Evolutionary conservation across 116 monocot genomes (phyloP), one percentile per base, ranked within the genome.

Genomic region (Phalaenopsis hybrid): DNA sequence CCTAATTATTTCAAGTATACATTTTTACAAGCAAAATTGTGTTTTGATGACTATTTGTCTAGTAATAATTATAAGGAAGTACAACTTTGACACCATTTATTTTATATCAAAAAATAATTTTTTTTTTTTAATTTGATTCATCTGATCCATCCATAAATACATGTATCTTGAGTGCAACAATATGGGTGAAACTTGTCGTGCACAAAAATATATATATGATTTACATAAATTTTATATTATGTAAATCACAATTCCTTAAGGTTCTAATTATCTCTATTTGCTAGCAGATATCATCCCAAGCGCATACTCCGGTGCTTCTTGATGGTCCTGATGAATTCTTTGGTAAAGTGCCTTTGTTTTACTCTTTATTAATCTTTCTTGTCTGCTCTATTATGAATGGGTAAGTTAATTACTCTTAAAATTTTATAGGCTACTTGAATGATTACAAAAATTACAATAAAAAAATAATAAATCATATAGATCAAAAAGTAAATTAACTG

Each of bases 241-340:
- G 21, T 75, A 75, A 44, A 75, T 20, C 73, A 73, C 15, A 67
- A 5, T 43, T 43, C 75, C 2, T 10, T 48, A 8, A 44, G n/a
- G 46, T 75, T 75, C 23, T 75, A 46, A 75, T 75, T 17, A 18
- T 46, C 45, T 45, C 23, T 46, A 75, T 46, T 77, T 51, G 10
- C 12, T 31, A 52, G 21, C 77, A 77, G 77, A 52, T 77, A 13
- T 77, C 77, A 46, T 77, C 77, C 9, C 77, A 52, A 21, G 52
- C 51, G 8, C 51, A 25, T 28, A 52, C 52, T 7, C 77, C 77
- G 52, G 52, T 16, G 28, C 77, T 77, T 77, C 25, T 25, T 11
- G 77, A 77, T 51, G 77, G 77, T 28, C 45, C 49, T 4, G 51
- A 25, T 16, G 77, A 77, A 31, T 5, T 77, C n/a, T 77, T 77